These are phyloP conservation scores for Cryphonectria radicalis DNA, from an alignment of 2,329 filamentous ascomycete species.

Conservation along the genomic window DNA sequence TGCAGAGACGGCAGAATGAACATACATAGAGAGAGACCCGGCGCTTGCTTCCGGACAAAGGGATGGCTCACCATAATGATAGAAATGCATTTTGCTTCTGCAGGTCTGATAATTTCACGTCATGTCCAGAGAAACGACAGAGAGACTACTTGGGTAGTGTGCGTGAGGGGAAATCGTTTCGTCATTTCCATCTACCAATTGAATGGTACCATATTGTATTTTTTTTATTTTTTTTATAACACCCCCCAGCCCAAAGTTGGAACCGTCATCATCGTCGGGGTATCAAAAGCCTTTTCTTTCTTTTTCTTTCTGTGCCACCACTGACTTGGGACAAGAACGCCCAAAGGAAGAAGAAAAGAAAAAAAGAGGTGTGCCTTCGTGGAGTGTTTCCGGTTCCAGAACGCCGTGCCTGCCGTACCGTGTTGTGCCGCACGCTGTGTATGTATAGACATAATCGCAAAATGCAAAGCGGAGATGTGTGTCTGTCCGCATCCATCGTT, in stretches of 20 bases:
- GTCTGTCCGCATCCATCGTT: background rate
- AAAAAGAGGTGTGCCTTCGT: background rate
- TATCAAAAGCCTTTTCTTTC: background rate
- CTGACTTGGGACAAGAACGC: constrained; percentile 5
- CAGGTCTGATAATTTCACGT: background rate
- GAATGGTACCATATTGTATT: background rate
- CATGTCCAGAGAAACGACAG: background rate
- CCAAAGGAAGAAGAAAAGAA: background rate
- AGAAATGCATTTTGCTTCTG: background rate
- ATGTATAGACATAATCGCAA: constrained; percentile 6
- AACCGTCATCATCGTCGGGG: background rate
- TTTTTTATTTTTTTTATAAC: background rate
- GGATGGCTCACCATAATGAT: background rate
- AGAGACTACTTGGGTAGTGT: background rate
- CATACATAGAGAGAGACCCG: background rate
- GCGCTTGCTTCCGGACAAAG: background rate
- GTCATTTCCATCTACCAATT: constrained; percentile 3
- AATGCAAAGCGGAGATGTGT: constrained; percentile 1
- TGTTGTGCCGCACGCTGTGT: constrained; percentile 1
- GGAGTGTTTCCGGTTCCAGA: background rate
- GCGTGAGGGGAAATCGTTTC: background rate
- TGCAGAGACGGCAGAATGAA: constrained; percentile 1
- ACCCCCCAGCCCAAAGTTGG: background rate
- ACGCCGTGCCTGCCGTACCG: constrained; percentile 1
- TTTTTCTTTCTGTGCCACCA: background rate